Conservation (phyloP, 2,329 filamentous ascomycete species). For the Fusarium anguioides region DNA sequence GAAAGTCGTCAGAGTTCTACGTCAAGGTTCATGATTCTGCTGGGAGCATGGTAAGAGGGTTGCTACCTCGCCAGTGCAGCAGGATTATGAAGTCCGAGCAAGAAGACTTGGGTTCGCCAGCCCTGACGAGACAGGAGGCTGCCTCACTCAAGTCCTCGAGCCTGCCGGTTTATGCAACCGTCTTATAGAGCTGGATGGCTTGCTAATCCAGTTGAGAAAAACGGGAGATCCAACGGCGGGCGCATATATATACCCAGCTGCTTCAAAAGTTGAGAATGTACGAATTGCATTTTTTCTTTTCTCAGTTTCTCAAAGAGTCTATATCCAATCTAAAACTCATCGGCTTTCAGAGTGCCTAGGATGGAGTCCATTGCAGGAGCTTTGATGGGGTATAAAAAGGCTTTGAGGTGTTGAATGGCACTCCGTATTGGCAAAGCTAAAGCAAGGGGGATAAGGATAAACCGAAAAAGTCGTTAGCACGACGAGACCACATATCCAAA, state of each 20-base stretch:
- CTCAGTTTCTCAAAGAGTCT: constrained; percentile 3
- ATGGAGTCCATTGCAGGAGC: neutral
- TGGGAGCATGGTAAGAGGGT: neutral
- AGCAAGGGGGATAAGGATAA: neutral
- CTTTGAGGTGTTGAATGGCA: neutral
- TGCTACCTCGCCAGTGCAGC: neutral
- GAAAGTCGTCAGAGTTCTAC: neutral
- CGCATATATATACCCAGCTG: neutral
- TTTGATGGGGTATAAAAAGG: neutral
- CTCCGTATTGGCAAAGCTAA: neutral
- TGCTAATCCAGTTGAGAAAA: neutral
- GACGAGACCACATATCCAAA: neutral
- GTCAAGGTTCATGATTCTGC: neutral
- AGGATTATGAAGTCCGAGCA: neutral
- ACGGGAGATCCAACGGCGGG: neutral
- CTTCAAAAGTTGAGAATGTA: constrained; percentile 9
- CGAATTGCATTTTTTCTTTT: constrained; percentile 6
- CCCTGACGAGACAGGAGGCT: neutral
- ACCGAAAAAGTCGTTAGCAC: neutral
- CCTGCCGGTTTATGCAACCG: neutral
- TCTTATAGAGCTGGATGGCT: neutral
- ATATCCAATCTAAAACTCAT: constrained; percentile 1
- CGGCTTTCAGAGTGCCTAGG: neutral
- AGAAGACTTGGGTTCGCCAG: neutral
- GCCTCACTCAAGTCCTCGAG: neutral